Evolutionary conservation across 371 early-diverging fungal species (phyloP).

Genomic region (Actinomucor elegans): DNA sequence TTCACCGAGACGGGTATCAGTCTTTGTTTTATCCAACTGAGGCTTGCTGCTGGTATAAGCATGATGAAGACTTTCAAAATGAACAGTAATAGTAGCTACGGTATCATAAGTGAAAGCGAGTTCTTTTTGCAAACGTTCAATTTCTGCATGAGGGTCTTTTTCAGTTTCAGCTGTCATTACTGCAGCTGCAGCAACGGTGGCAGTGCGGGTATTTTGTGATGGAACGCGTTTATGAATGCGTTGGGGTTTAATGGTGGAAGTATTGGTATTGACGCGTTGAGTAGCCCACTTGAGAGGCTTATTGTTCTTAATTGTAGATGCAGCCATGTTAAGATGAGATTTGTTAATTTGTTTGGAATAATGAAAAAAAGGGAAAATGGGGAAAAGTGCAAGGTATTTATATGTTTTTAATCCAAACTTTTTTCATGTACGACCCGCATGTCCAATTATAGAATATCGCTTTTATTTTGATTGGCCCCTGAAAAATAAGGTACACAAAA

Average conservation of each 20-base stretch:
- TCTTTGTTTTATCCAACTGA: slow-evolving; percentile 25
- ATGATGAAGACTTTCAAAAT: slow-evolving; percentile 39
- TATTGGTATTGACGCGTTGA: slow-evolving; percentile 10
- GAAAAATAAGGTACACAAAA: slow-evolving; percentile 2
- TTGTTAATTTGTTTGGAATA: slow-evolving; percentile 1
- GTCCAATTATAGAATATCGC: slow-evolving; percentile 5
- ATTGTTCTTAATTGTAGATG: slow-evolving; percentile 10
- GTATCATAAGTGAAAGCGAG: slow-evolving; percentile 39
- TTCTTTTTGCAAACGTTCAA: slow-evolving; percentile 32
- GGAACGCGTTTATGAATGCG: slow-evolving; percentile 22
- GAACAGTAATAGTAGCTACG: slow-evolving; percentile 41
- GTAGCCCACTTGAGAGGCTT: slow-evolving; percentile 28
- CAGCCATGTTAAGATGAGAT: slow-evolving; percentile 10
- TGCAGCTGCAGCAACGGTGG: slow-evolving; percentile 1
- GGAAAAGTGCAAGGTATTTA: slow-evolving; percentile 10
- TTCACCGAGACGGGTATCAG: slow-evolving; percentile 36
- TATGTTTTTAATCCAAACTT: slow-evolving; percentile 8
- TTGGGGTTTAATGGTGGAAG: neutral
- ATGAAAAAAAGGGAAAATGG: slow-evolving; percentile 10
- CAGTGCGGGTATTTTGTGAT: slow-evolving; percentile 1
- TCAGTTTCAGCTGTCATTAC: slow-evolving; percentile 11
- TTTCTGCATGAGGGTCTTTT: slow-evolving; percentile 12
- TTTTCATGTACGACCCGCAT: slow-evolving; percentile 6
- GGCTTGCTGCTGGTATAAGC: slow-evolving; percentile 33
- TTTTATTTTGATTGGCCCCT: slow-evolving; percentile 7